Conservation (phyloP, 2,329 filamentous ascomycete species). For the Exserohilum turcica region DNA sequence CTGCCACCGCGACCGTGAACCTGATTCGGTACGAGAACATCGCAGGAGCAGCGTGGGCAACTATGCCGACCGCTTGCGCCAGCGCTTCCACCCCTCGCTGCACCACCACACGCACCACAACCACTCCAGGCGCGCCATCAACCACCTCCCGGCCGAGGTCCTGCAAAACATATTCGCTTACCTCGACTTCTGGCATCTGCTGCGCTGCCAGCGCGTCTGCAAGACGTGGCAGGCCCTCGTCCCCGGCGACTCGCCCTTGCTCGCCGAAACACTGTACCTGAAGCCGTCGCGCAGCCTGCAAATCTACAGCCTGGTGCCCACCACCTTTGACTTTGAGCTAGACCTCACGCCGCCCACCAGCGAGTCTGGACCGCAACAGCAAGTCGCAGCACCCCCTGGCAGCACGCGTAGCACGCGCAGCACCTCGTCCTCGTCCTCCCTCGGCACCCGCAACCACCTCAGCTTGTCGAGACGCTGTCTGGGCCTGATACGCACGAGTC, state of each 20-base stretch:
- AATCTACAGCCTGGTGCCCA: constrained; percentile 19
- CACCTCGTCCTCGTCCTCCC: too few species aligned
- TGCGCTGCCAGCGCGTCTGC: constrained; percentile 18
- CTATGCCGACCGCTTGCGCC: constrained; percentile 22
- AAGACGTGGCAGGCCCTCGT: constrained; percentile 15
- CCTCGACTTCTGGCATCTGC: constrained; percentile 18
- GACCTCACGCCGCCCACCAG: constrained; percentile 5
- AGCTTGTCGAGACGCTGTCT: constrained; percentile 10
- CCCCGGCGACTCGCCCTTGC: constrained; percentile 17
- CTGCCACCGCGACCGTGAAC: constrained; percentile 4
- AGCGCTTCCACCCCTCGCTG: constrained; percentile 12
- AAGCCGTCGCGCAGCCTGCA: constrained; percentile 17
- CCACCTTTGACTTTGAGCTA: constrained; percentile 16
- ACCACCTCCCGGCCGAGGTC: constrained; percentile 19
- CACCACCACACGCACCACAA: neutral
- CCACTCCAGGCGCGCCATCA: constrained; percentile 3
- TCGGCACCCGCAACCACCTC: constrained; percentile 9
- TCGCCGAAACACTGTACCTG: constrained; percentile 14
- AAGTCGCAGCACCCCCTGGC: constrained; percentile 1
- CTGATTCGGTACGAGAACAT: constrained; percentile 1
- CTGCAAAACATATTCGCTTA: constrained; percentile 16
- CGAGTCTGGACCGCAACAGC: too few species aligned
- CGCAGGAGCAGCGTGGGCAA: constrained; percentile 23
- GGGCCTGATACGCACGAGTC: constrained; percentile 16
- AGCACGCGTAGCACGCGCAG: neutral